These are phyloP conservation scores for Mortierella sp. DNA, from an alignment of 371 early-diverging fungal genomes.

Conservation along the genomic window DNA sequence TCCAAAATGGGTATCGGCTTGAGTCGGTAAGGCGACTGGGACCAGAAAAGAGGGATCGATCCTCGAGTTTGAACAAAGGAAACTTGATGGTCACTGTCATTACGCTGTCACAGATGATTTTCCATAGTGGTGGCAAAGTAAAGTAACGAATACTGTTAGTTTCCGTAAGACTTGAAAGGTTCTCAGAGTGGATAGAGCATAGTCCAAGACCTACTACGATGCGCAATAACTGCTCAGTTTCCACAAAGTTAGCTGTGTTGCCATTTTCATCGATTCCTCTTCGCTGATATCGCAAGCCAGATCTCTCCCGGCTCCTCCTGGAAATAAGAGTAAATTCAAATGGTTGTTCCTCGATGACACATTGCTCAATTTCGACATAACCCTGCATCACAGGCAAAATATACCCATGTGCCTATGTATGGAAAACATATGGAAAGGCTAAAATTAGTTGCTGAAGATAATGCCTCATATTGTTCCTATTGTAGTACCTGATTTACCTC, in stretches of 20 bases:
- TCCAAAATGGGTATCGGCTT: constrained; percentile 76
- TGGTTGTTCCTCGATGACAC: constrained; percentile 68
- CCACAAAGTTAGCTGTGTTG: constrained; percentile 97
- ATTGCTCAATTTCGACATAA: constrained; percentile 70
- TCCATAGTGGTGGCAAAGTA: too few relatives aligned
- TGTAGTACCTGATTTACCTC: constrained; percentile 26
- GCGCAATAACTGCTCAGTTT: constrained; percentile 93
- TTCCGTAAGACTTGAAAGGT: not conserved
- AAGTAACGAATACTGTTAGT: not conserved
- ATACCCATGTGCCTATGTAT: constrained; percentile 67
- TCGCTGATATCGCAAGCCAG: constrained; percentile 91
- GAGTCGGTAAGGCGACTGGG: constrained; percentile 76
- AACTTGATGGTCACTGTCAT: constrained; percentile 64
- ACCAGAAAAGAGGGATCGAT: constrained; percentile 77
- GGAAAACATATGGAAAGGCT: not conserved
- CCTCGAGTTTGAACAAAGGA: constrained; percentile 77
- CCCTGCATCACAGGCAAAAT: constrained; percentile 80
- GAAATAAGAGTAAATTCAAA: constrained; percentile 73
- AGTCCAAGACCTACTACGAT: constrained; percentile 31
- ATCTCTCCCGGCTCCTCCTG: constrained; percentile 69
- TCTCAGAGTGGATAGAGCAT: not conserved
- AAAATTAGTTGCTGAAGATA: not conserved
- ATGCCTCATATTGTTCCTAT: not conserved
- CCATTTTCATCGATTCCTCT: constrained; percentile 96
- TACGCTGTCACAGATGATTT: constrained; percentile 50